Evolutionary conservation across 225 moss, liverwort and hornwort species (phyloP), one percentile per base, ranked within the genome.

Genomic region (Neckera pumila): DNA sequence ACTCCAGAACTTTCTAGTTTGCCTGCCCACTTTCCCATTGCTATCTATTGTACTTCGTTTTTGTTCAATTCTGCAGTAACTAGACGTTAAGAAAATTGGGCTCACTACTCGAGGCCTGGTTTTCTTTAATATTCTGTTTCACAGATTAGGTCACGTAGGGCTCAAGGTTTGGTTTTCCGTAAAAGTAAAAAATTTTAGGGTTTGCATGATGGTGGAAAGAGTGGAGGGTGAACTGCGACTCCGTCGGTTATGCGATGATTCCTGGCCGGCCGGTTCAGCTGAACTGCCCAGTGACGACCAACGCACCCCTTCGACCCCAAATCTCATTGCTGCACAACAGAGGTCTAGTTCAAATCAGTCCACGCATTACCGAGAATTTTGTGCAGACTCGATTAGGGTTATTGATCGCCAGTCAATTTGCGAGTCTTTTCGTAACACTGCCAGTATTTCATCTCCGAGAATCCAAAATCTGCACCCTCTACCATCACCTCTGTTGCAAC

Each of bases 221-320:
- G 57, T 79, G 79, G 57, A 38, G 27, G 79, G 38, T 79, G 79
- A 58, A 79, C 58, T 58, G 58, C 12, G 11, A 63, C 42, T 69
- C 25, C 58, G 78, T 78, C 69, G 34, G 60, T 90, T 79, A 30
- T 47, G 89, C 72, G 47, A 84, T 84, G 40, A 88, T 66, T 88
- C 60, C 49, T 38, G 78, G 40, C 34, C 69, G 59, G 40, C 65
- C 17, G 66, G 76, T 83, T 83, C 79, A 71, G 72, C 79, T 91
- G 86, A 80, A 87, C 87, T 87, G 84, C 80, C 40, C 45, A 25
- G 38, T 49, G 72, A 49, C 33, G 49, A 42, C 38, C 9, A 81
- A 65, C 84, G 87, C 89, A 87, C 91, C 87, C 56, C 84, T 91
- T 91, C 89, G 73, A 38, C 89, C 38, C 86, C n/a, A 77, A 79